Evolutionary conservation across 2,329 filamentous ascomycete species (phyloP).

Genomic region (Pseudogymnoascus sp.): DNA sequence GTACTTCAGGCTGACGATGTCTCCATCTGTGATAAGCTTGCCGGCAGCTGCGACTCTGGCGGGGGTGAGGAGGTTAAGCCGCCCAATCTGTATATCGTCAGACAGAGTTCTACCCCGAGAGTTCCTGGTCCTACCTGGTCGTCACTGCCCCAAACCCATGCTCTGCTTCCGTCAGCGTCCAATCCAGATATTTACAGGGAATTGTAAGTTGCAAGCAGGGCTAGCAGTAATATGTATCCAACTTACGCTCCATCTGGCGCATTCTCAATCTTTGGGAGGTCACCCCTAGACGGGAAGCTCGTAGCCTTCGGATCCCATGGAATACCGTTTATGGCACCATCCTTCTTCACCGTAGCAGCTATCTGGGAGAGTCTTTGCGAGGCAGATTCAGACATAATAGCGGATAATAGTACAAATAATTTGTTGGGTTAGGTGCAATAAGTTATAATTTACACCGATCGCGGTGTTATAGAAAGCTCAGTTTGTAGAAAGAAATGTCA

Average conservation of each 20-base stretch:
- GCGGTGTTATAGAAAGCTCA: not conserved
- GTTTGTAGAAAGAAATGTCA: not conserved
- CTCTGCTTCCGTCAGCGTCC: slow-evolving; percentile 12
- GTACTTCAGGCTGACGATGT: slow-evolving; percentile 33
- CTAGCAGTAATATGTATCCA: not conserved
- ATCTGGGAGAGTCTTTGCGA: slow-evolving; percentile 19
- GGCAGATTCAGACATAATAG: not conserved
- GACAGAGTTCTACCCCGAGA: not conserved
- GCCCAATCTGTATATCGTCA: slow-evolving; percentile 29
- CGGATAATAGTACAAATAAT: not conserved
- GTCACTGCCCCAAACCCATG: slow-evolving; percentile 27
- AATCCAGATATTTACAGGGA: not conserved
- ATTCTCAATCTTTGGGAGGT: slow-evolving; percentile 23
- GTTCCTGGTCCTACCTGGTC: slow-evolving; percentile 18
- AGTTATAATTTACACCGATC: not conserved
- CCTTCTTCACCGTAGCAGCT: slow-evolving; percentile 17
- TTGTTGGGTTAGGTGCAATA: not conserved
- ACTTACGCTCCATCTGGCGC: slow-evolving; percentile 22
- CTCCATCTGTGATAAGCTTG: slow-evolving; percentile 34
- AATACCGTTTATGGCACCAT: slow-evolving; percentile 17
- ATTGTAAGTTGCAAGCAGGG: not conserved
- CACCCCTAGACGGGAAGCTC: slow-evolving; percentile 23
- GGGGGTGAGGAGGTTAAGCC: slow-evolving; percentile 38
- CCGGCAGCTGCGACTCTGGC: slow-evolving; percentile 34
- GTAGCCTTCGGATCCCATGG: slow-evolving; percentile 25